Conservation (phyloP, 2,329 filamentous ascomycete genomes). For the Amylocarpus encephaloides region DNA sequence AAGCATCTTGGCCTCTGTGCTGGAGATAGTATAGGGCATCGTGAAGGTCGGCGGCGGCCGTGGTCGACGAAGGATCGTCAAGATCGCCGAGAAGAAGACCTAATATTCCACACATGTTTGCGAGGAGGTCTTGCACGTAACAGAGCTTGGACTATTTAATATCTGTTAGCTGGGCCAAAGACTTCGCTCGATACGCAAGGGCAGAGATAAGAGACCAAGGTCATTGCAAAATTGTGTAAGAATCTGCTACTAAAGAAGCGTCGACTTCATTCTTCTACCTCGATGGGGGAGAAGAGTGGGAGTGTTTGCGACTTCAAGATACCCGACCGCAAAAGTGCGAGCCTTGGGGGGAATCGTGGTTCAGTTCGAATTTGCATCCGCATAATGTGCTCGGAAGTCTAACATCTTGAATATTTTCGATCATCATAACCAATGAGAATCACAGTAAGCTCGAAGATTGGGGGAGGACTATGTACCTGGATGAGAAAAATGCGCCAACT, state of each 20-base stretch:
- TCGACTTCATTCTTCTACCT: no score
- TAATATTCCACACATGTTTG: constrained; percentile 56
- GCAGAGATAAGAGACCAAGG: background rate
- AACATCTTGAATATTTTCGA: constrained; percentile 26
- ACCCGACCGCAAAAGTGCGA: no score
- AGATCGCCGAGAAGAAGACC: constrained; percentile 54
- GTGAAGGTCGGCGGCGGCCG: constrained; percentile 60
- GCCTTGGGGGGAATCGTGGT: background rate
- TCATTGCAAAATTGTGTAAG: no score
- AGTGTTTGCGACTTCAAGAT: no score
- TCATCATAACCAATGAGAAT: constrained; percentile 21
- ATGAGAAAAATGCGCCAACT: background rate
- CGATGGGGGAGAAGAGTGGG: no score
- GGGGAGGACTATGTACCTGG: background rate
- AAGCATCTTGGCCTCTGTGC: constrained; percentile 77
- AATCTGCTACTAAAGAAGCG: no score
- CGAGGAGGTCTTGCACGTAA: background rate
- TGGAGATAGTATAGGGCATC: constrained; percentile 67
- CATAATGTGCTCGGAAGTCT: constrained; percentile 26
- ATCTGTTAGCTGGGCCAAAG: background rate
- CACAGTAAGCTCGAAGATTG: background rate
- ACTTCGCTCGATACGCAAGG: background rate
- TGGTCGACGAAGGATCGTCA: constrained; percentile 38
- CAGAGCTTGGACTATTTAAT: background rate
- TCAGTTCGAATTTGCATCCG: constrained; percentile 23